phyloP scores from a whole-genome alignment of 768 basidiomycete genomes.

The Lactarius deliciosus region DNA sequence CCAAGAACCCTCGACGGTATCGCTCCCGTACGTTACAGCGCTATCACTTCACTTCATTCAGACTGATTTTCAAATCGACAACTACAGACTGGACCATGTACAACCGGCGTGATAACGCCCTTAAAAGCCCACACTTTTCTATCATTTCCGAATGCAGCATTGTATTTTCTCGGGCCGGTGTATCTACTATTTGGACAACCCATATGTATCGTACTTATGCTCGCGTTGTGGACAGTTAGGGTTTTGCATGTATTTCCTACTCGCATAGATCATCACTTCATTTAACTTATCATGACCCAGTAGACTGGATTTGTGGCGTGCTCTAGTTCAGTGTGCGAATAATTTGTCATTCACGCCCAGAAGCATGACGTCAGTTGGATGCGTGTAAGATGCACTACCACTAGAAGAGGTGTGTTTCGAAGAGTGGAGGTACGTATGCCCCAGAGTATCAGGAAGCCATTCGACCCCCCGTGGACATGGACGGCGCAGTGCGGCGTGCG shows the following conservation, averaged over 20 bases:
- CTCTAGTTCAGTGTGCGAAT: slow-evolving; percentile 19
- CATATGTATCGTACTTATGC: slow-evolving; percentile 16
- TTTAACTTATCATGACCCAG: slow-evolving; percentile 20
- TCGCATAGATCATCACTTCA: slow-evolving; percentile 15
- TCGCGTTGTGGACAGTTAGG: slow-evolving; percentile 13
- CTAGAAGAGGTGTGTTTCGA: not conserved
- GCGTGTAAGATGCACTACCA: not conserved
- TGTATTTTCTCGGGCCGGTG: not conserved
- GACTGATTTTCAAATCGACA: not conserved
- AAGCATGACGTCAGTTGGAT: slow-evolving; percentile 25
- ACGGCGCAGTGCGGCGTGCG: not conserved
- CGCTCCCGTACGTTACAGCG: slow-evolving; percentile 54
- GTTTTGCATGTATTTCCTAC: slow-evolving; percentile 4
- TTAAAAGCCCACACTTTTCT: slow-evolving; percentile 1
- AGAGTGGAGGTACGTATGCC: not conserved
- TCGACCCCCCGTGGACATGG: slow-evolving; percentile 5
- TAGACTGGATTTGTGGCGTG: slow-evolving; percentile 11
- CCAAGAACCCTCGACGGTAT: slow-evolving; percentile 40
- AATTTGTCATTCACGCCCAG: slow-evolving; percentile 11
- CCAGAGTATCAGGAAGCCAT: not conserved
- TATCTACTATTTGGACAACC: slow-evolving; percentile 18
- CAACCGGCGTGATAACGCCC: slow-evolving; percentile 12
- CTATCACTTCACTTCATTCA: not conserved
- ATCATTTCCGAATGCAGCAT: not conserved
- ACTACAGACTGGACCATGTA: slow-evolving; percentile 21